A percentile compares a stretch with the other conserved stretches of the same genome.
phyloP scores from a whole-genome alignment of 768 basidiomycete species.

The Pisolithus albus region DNA sequence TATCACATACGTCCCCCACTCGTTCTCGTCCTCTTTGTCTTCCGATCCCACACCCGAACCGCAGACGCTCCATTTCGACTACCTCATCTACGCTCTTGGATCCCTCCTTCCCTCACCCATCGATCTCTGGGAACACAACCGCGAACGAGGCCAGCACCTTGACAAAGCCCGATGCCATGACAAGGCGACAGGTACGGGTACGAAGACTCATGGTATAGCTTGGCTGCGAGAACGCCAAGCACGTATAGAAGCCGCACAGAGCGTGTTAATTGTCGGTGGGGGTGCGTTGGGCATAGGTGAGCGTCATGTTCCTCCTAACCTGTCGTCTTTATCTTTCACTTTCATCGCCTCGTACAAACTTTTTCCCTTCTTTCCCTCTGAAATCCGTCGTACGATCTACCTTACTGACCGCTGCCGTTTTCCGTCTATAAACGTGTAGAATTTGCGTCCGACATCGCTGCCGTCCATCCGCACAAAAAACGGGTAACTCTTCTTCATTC shows the following conservation, averaged over 20 bases:
- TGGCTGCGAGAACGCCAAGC: constrained; percentile 49
- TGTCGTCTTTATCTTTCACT: background rate
- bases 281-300: constrained; percentile 68
- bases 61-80: constrained; percentile 43
- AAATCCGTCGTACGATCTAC: too few species aligned
- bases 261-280: constrained; percentile 61
- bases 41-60: constrained; percentile 2
- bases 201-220: constrained; percentile 41
- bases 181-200: constrained; percentile 29
- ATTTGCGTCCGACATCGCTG: constrained; percentile 57
- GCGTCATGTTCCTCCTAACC: constrained; percentile 15
- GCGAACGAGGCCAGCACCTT: background rate
- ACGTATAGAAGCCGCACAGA: constrained; percentile 38
- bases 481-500: constrained; percentile 57
- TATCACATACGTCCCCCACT: constrained; percentile 24
- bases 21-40: background rate
- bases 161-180: background rate
- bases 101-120: constrained; percentile 49
- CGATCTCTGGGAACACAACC: constrained; percentile 41
- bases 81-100: constrained; percentile 55
- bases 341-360: too few species aligned
- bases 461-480: constrained; percentile 41
- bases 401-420: too few species aligned
- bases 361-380: too few species aligned
- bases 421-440: constrained; percentile 30